Evolutionary conservation across 192 early-diverging fungal species (phyloP), one percentile per base, ranked within the genome.

Genomic region (Backusella psychrophila): DNA sequence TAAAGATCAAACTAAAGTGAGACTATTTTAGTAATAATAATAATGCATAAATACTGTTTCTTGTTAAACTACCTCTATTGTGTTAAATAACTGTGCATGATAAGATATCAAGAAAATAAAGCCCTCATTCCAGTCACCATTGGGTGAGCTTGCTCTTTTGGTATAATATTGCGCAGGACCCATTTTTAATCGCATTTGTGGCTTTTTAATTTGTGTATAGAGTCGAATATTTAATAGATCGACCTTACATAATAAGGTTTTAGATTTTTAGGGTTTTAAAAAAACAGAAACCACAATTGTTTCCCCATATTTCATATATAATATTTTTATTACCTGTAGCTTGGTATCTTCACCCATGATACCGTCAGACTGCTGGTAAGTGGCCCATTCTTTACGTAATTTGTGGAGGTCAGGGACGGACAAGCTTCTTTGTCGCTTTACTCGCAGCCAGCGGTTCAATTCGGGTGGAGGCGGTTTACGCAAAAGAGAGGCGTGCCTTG

Each of bases 41-140:
- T 1, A 0, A 38, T 35, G 29, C 23, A 35, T 68, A n/a, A 68
- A 69, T 26, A 6, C 23, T 69, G 26, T 39, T 26, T 70, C 2
- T 70, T 42, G 1, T 33, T 35, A 3, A 65, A 23, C 70, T 82
- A 82, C 86, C 80, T 87, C 84, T 15, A 87, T 72, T 19, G 90
- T 90, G 66, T 92, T 89, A 84, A 94, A 94, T 26, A 94, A 86
- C 83, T 94, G 93, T 68, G 86, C 86, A 71, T 94, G 93, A 59
- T 90, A 92, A 4, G 93, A 89, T 3, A 94, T 87, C 0, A 84
- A 72, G 39, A 94, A 88, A 69, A 89, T 82, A 73, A 94, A 94
- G 0, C 91, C 91, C 70, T 92, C 93, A 78, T 91, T 92, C 92
- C 92, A 92, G 71, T 87, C 88, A 1, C 91, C 91, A 0, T 81